Base-by-base conservation (phyloP, 352 stramenopile species). In the Pythium phragmitis region DNA sequence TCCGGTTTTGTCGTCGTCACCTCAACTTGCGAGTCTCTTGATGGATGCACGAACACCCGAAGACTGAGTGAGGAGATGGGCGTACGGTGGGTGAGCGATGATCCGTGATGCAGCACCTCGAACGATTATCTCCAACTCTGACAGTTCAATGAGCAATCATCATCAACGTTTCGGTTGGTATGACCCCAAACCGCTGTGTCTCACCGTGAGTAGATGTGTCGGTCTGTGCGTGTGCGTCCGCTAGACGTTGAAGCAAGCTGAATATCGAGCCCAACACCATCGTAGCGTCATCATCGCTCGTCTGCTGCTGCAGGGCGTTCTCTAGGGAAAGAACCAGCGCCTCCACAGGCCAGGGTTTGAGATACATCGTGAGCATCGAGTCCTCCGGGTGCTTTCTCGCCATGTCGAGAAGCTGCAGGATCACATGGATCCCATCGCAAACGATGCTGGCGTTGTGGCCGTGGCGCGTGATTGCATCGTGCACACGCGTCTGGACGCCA, bases 271-370 rank as follows among this genome's bases (percentile, higher is more conserved):
- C 17, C 50, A 57, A 12, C 33, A 45, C 33, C 5, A 16, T 12
- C 7, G 33, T 7, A 3, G 30, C 12, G 30, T 26, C 17, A 7
- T 57, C 50, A 11, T 28, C 33, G 30, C 9, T 57, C 1, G 33
- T 30, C 50, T 45, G 50, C 1, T 12, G 16, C 4, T 8, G 16
- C 5, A 61, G 1, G 9, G 55, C 12, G 6, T 30, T 21, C 9
- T 53, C 43, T n/a, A 69, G 6, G 7, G 41, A 28, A 13, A 8
- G 19, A 17, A 65, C 23, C 19, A 69, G 33, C 4, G 12, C 23
- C 1, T 41, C 52, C 3, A 16, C 42, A 17, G 56, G 56, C 63
- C 63, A 69, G 7, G 56, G 63, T 14, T 60, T 60, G 9, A 69
- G 13, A 36, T 69, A 61, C 34, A 12, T 64, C 13, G 13, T 34